Base-by-base conservation (phyloP, 352 stramenopile species). In the Phytophthora megakarya region DNA sequence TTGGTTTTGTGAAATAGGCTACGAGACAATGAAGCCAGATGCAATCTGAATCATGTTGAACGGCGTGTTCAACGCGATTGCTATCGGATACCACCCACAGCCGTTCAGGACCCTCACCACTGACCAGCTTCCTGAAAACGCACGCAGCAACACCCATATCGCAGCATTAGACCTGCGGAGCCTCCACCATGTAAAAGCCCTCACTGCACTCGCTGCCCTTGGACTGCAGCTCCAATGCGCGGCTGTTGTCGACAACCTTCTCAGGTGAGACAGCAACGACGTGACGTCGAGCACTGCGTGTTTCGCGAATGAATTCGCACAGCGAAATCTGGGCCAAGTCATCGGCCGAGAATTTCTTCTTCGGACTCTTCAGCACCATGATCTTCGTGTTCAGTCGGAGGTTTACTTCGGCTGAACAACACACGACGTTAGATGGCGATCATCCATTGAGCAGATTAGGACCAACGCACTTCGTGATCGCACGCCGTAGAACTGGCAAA, bases 401-500 rank as follows among this genome's bases (percentile, higher is more conserved):
- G 56, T 78, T 92, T 22, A 76, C 70, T 61, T 93, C 85, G 26
- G 85, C 85, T 93, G 45, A 43, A 46, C 16, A 62, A 44, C 13
- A 46, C 19, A 56, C 32, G 21, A 40, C 19, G 37, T 74, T 57
- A 73, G 54, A 30, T 55, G 23, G 48, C 3, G 16, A 35, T 15
- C 21, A 40, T 50, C n/a, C 21, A 40, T 8, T 10, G 51, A 63
- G 32, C 8, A 62, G 1, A 39, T 2, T 21, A 39, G 5, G 16
- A 46, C 26, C 22, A 45, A 80, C 83, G 49, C 69, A 96, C 86
- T 95, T 65, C 83, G 80, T 32, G 88, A 94, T 43, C 81, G 81
- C 43, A 96, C 69, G 45, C 84, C 82, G 35, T 94, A 94, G 60
- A 95, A 96, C 66, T 96, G 88, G 73, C 88, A 96, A 9, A 93